A percentile compares a stretch with the other conserved stretches of the same genome.
phyloP scores from a whole-genome alignment of 805 yeast genomes.

The Candida caryicola region DNA sequence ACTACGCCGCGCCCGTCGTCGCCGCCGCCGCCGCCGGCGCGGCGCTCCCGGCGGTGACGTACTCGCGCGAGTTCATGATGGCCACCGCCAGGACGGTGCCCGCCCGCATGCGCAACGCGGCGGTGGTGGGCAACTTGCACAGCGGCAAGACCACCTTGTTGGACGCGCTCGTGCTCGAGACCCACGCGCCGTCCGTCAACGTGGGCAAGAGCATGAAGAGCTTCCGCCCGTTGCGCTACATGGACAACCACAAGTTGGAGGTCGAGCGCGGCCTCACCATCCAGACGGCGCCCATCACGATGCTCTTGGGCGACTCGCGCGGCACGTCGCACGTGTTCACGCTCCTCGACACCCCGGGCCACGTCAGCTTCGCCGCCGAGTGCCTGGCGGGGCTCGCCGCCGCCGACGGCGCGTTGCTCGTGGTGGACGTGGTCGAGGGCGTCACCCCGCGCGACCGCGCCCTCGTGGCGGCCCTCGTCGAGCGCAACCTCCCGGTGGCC shows the following conservation, averaged over 20 bases:
- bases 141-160: constrained; percentile 83
- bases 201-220: constrained; percentile 26
- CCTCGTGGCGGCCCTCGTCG: constrained; percentile 51
- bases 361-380: constrained; percentile 79
- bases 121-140: constrained; percentile 75
- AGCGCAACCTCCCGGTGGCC: constrained; percentile 49
- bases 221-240: constrained; percentile 54
- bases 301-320: constrained; percentile 52
- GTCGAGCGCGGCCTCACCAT: constrained; percentile 67
- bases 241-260: constrained; percentile 73
- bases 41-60: constrained; percentile 56
- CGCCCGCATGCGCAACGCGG: constrained; percentile 67
- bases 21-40: constrained; percentile 3
- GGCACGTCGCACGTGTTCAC: constrained; percentile 57
- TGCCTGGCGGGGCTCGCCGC: constrained; percentile 52
- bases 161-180: constrained; percentile 63
- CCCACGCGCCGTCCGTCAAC: constrained; percentile 48
- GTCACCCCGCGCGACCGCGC: constrained; percentile 52
- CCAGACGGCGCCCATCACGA: constrained; percentile 57
- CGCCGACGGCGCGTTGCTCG: constrained; percentile 64
- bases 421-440: constrained; percentile 87
- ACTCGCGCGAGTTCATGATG: constrained; percentile 61
- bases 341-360: constrained; percentile 89
- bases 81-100: constrained; percentile 48
- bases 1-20: constrained; percentile 10